Evolutionary conservation across 805 yeast genomes (phyloP), one percentile per base, ranked within the genome.

Genomic region (Deakozyma indianensis): DNA sequence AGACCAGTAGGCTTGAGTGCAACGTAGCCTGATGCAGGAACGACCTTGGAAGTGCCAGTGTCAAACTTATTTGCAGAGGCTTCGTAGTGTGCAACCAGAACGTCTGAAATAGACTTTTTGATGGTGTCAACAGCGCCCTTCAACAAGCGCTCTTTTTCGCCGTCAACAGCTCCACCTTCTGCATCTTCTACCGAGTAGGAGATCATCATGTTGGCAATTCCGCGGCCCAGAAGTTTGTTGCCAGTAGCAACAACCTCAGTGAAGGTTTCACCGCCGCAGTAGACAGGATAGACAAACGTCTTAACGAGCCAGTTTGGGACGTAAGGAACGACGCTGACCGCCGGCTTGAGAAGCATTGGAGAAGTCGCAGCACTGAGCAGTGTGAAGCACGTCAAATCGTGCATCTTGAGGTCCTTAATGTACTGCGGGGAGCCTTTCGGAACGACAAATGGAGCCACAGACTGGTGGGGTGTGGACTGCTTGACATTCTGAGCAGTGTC

Each of bases 1-100:
- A 90, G 70, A 1, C 96, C 97, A 22, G 95, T 84, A 43, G 97
- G 96, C 66, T 88, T 88, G 57, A 88, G 68, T 2, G 95, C 97
- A 47, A 86, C 83, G 62, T 85, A 88, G 22, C 95, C 95, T 2
- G 95, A 85, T 7, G 95, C 87, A 25, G 90, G 75, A 15, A 75
- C 70, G 59, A 83, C 80, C 51, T 80, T 66, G 51, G 70, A 69
- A 45, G 46, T 50, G 32, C 64, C 64, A 2, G 46, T 41, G 25
- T 48, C 48, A 45, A 47, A 56, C 11, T 46, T 43, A 18, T 46
- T 47, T 24, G 44, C 51, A n/a, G 59, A 56, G 40, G 64, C 56
- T 45, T 68, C 62, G 52, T 83, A 71, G 61, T 79, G 76, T 42
- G 69, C 63, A 35, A 76, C 58, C n/a, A 88, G 73, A 40, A 86